These are phyloP conservation scores for Haberlea rhodopensis DNA, from an alignment of 257 asterid species.

Conservation along the genomic window DNA sequence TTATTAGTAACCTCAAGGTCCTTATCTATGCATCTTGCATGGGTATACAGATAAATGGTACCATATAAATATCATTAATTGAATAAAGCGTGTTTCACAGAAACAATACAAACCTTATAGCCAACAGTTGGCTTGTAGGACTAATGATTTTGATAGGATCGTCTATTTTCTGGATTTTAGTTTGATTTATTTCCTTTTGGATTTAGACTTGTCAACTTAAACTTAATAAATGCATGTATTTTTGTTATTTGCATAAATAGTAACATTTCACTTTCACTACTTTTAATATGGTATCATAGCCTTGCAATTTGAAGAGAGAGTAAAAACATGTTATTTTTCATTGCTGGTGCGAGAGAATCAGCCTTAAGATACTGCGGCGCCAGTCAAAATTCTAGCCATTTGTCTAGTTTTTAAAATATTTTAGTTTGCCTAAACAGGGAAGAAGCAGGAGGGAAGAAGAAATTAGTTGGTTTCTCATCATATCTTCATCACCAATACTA, in stretches of 20 bases:
- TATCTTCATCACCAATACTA: not conserved
- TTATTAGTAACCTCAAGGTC: no score
- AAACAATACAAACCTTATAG: no score
- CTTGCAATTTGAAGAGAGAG: not conserved
- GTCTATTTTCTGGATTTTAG: no score
- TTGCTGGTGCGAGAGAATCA: not conserved
- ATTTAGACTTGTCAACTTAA: no score
- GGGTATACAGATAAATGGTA: no score
- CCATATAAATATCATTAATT: no score
- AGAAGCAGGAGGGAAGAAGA: not conserved
- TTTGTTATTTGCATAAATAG: not conserved
- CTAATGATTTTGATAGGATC: not conserved
- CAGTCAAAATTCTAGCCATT: not conserved
- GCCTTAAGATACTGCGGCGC: not conserved
- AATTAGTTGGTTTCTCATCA: not conserved
- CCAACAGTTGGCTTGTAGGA: no score
- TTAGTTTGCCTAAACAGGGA: not conserved
- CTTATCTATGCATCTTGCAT: no score
- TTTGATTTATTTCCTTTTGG: not conserved
- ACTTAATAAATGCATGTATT: not conserved
- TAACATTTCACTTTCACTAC: not conserved
- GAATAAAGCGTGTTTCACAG: no score
- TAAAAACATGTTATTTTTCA: not conserved
- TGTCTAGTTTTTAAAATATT: no score
- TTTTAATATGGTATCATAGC: not conserved